These are phyloP conservation scores for Magnolia kwangsiensis DNA, from an alignment of 164 flowering plant genomes.

Conservation along the genomic window DNA sequence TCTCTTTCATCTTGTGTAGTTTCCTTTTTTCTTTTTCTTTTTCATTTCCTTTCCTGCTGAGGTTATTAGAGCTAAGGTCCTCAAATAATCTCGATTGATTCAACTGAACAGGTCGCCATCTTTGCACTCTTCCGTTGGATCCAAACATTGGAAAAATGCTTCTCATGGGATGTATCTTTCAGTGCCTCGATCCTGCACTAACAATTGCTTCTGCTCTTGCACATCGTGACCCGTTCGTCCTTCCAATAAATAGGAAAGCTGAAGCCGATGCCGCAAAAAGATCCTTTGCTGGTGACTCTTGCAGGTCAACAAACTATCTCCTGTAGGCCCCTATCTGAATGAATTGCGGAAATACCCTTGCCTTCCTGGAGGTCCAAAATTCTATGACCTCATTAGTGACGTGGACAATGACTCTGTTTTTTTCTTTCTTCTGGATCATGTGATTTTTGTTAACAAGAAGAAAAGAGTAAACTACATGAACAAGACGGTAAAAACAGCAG, in stretches of 20 bases:
- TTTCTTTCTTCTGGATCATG: no score
- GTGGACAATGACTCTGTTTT: no score
- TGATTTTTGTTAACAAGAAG: no score
- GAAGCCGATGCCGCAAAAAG: slow-evolving; percentile 92
- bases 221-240: slow-evolving; percentile 86
- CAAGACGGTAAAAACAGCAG: no score
- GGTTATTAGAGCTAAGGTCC: not conserved
- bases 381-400: no score
- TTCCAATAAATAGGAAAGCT: slow-evolving; percentile 82
- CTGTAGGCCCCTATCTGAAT: not conserved
- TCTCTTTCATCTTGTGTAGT: not conserved
- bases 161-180: slow-evolving; percentile 86
- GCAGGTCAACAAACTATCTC: slow-evolving; percentile 54
- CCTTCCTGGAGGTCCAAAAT: not conserved
- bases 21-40: not conserved
- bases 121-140: slow-evolving; percentile 84
- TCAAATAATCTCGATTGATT: not conserved
- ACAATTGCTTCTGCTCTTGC: slow-evolving; percentile 96
- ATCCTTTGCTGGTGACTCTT: slow-evolving; percentile 96
- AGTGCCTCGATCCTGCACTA: slow-evolving; percentile 90
- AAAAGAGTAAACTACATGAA: no score
- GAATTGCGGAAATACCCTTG: slow-evolving; percentile 4
- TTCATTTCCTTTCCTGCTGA: not conserved
- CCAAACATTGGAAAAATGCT: slow-evolving; percentile 99
- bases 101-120: slow-evolving; percentile 70